These are phyloP conservation scores for Fomitopsis betulina DNA, from an alignment of 1,284 basidiomycete species.

Conservation along the genomic window DNA sequence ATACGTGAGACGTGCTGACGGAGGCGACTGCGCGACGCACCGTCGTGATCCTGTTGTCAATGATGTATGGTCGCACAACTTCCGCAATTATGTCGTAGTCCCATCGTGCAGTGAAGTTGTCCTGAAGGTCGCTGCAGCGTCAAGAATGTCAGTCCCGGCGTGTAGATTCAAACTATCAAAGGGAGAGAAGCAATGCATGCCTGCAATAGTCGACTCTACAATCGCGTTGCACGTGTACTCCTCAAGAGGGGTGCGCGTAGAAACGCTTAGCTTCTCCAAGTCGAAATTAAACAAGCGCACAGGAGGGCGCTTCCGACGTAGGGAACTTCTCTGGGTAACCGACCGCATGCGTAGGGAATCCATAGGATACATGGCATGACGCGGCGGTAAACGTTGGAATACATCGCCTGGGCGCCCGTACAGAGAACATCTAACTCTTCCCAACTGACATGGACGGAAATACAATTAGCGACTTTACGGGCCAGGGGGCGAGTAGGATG, in stretches of 20 bases:
- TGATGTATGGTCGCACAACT: constrained; percentile 57
- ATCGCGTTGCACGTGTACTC: no score
- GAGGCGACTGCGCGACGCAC: constrained; percentile 37
- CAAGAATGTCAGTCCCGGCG: background rate
- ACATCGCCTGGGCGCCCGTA: background rate
- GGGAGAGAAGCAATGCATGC: background rate
- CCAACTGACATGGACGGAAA: background rate
- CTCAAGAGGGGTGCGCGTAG: no score
- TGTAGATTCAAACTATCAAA: background rate
- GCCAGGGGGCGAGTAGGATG: background rate
- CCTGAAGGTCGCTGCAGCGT: constrained; percentile 62
- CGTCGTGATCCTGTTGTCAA: constrained; percentile 55
- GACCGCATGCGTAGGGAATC: no score
- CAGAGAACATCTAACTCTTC: background rate
- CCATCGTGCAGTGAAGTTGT: constrained; percentile 75
- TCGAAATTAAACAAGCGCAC: background rate
- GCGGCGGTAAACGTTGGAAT: background rate
- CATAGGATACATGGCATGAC: no score
- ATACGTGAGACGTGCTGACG: background rate
- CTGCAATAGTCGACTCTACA: no score
- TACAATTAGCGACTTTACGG: background rate
- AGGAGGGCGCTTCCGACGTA: no score
- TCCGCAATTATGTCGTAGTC: constrained; percentile 53
- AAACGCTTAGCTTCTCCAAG: no score
- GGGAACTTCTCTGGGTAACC: no score